phyloP scores from a whole-genome alignment of 2,329 filamentous ascomycete species.

The Ophiocordyceps sinensis region DNA sequence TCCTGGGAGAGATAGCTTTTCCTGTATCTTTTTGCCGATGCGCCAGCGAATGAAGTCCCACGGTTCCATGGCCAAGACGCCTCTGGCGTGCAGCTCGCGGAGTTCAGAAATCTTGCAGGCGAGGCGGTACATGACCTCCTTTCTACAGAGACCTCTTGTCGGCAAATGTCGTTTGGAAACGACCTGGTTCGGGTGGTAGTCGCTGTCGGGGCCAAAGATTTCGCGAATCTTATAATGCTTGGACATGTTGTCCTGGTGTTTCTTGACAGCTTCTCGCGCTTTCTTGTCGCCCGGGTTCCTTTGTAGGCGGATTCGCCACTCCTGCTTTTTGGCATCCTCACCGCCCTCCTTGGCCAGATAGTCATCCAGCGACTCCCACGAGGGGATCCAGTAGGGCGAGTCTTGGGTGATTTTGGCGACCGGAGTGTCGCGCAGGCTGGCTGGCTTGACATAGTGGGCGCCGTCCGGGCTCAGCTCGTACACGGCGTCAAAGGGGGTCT shows the following conservation, averaged over 20 bases:
- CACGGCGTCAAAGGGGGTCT: constrained; percentile 4
- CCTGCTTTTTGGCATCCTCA: constrained; percentile 8
- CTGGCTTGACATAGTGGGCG: constrained; percentile 10
- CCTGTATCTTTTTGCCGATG: constrained; percentile 7
- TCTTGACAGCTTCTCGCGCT: constrained; percentile 7
- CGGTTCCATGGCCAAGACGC: constrained; percentile 19
- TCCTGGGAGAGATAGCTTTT: constrained; percentile 2
- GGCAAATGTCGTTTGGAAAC: constrained; percentile 18
- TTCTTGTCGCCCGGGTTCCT: constrained; percentile 4
- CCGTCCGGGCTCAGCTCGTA: constrained; percentile 10
- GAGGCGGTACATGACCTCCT: constrained; percentile 20
- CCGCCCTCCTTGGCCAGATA: constrained; percentile 12
- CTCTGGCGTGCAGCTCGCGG: constrained; percentile 8
- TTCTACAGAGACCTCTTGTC: constrained; percentile 15
- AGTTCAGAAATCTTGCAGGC: constrained; percentile 19
- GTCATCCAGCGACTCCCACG: constrained; percentile 15
- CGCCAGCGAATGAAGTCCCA: constrained; percentile 24
- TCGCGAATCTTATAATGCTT: constrained; percentile 19
- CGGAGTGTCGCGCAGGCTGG: constrained; percentile 12
- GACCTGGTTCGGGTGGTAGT: constrained; percentile 23
- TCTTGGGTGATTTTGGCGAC: constrained; percentile 13
- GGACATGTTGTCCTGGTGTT: constrained; percentile 15
- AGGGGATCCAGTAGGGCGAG: constrained; percentile 14
- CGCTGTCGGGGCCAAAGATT: constrained; percentile 14
- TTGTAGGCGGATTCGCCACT: neutral